These are phyloP conservation scores for Berberis vulgaris DNA, from an alignment of 164 flowering plant genomes.

Conservation along the genomic window DNA sequence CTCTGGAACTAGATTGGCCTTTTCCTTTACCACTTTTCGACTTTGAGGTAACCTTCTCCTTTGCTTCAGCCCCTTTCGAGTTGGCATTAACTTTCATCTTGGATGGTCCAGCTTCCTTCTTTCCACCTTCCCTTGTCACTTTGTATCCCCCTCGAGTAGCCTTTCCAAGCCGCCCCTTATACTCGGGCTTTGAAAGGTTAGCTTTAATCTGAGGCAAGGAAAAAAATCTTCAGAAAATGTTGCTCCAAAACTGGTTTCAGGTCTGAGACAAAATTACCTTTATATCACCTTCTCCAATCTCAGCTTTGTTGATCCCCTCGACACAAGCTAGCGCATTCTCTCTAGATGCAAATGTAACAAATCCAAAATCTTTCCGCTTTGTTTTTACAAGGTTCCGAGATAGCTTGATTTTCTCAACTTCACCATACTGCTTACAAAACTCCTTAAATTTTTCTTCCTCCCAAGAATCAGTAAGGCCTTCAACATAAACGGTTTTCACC, in stretches of 20 bases:
- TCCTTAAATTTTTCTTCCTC: slow-evolving; percentile 29
- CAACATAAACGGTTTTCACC: slow-evolving; percentile 35
- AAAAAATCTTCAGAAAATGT: not conserved
- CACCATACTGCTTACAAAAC: slow-evolving; percentile 30
- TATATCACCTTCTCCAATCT: slow-evolving; percentile 24
- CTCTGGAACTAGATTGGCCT: slow-evolving; percentile 11
- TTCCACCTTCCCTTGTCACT: slow-evolving; percentile 16
- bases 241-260: too few relatives aligned
- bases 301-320: slow-evolving; percentile 27
- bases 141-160: slow-evolving; percentile 31
- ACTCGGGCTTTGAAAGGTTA: slow-evolving; percentile 31
- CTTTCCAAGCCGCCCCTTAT: slow-evolving; percentile 29
- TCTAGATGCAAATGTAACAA: slow-evolving; percentile 25
- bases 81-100: slow-evolving; percentile 15
- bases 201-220: slow-evolving; percentile 27
- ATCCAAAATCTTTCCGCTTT: slow-evolving; percentile 35
- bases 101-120: slow-evolving; percentile 11
- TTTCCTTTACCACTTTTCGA: slow-evolving; percentile 10
- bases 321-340: slow-evolving; percentile 40
- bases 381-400: slow-evolving; percentile 18
- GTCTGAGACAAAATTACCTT: slow-evolving; percentile 18
- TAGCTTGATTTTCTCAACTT: slow-evolving; percentile 30
- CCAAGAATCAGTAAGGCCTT: slow-evolving; percentile 35
- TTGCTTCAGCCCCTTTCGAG: slow-evolving; percentile 10
- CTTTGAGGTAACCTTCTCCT: not conserved